Base-by-base conservation (phyloP, 495 filamentous ascomycete genomes). In the Penicillium paradoxum region DNA sequence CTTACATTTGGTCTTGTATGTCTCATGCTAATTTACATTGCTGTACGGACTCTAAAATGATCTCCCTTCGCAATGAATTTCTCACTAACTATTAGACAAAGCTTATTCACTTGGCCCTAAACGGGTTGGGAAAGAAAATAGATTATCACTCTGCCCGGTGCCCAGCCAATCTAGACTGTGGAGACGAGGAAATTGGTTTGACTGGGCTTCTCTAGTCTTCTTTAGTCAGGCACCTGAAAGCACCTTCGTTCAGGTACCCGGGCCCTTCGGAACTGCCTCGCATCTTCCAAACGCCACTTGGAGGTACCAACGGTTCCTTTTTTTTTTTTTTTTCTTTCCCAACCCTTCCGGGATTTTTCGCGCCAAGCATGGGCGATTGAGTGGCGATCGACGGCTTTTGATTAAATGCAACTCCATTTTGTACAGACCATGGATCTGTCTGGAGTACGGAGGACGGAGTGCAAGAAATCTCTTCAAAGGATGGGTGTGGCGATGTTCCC, bases 211-310 rank as follows among this genome's bases (percentile, higher is more conserved):
- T 42, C 22, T 50, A 32, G n/a, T 3, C 34, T 50, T 14, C 11
- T 39, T 36, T 49, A 32, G 46, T 32, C 47, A 40, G 48, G 37
- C 25, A 42, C 38, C n/a, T n/a, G n/a, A n/a, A n/a, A n/a, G n/a
- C n/a, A n/a, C n/a, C n/a, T n/a, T n/a, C n/a, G n/a, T n/a, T n/a
- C 8, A 44, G 41, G 15, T 15, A 44, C 25, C n/a, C 18, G 38
- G 38, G 19, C 3, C 5, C 8, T 13, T 29, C 34, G 34, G 36
- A n/a, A 29, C 11, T 29, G 17, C 1, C 45, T 29, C 17, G n/a
- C 24, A 27, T 27, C 19, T 13, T 15, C 14, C 14, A 43, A 0
- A 33, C 39, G 49, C 49, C 49, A 51, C 39, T 13, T 42, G 33
- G 22, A 36, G 38, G 29, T 19, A 43, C 37, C 18, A 41, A 18